These are phyloP conservation scores for Talaromyces sp. DNA, from an alignment of 2,329 filamentous ascomycete genomes.

Conservation along the genomic window DNA sequence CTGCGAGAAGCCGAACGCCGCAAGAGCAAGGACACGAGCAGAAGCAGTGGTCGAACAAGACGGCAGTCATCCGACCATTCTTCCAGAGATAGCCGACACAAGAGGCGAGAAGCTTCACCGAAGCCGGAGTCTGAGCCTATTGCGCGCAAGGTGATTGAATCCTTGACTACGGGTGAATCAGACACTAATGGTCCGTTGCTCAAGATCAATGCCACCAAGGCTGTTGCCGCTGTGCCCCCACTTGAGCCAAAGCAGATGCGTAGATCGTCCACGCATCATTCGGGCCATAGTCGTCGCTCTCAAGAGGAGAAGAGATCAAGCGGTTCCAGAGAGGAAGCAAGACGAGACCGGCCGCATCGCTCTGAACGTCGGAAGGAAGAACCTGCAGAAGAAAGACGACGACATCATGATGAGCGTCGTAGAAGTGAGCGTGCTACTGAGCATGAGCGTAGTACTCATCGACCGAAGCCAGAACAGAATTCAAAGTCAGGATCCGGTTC, in stretches of 20 bases:
- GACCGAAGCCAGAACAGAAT: constrained; percentile 7
- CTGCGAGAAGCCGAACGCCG: constrained; percentile 7
- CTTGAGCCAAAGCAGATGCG: background rate
- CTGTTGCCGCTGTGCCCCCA: constrained; percentile 26
- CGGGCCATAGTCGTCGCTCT: constrained; percentile 23
- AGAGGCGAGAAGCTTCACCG: constrained; percentile 27
- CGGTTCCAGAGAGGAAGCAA: constrained; percentile 16
- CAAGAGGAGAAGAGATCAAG: constrained; percentile 18
- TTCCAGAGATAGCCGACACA: constrained; percentile 25
- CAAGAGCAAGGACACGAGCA: constrained; percentile 11
- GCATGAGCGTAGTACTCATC: constrained; percentile 8
- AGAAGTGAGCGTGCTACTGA: constrained; percentile 15
- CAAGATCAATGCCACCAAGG: constrained; percentile 36
- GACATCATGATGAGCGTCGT: constrained; percentile 17
- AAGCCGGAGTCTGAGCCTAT: constrained; percentile 17
- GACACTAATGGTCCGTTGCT: constrained; percentile 40
- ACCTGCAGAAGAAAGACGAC: constrained; percentile 13
- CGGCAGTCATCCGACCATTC: constrained; percentile 26
- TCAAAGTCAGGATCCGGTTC: constrained; percentile 11
- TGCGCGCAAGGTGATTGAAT: constrained; percentile 31
- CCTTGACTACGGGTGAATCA: constrained; percentile 40
- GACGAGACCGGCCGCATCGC: constrained; percentile 17
- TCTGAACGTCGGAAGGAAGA: constrained; percentile 16
- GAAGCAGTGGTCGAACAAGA: constrained; percentile 14
- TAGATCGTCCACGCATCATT: constrained; percentile 31